Evolutionary conservation across 768 basidiomycete species (phyloP).

Genomic region (Neoboletus brunneissimus): DNA sequence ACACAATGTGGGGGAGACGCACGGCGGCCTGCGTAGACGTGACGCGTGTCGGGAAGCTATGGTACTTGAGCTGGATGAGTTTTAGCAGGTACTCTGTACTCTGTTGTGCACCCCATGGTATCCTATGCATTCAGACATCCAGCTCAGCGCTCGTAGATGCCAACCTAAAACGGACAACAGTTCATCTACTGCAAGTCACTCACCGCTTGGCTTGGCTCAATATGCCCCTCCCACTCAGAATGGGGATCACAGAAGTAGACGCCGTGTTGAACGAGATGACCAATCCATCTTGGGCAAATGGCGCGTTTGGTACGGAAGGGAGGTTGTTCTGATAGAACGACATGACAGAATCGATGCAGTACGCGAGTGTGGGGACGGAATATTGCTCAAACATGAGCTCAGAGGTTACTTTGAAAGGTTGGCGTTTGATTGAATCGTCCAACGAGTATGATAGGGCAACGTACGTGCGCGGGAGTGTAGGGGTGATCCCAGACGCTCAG

Average conservation of each 20-base stretch:
- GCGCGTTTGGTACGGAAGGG: conserved; percentile 28
- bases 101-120: conserved; percentile 92
- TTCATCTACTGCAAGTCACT: conserved; percentile 8
- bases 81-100: conserved; percentile 90
- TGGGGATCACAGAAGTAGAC: conserved; percentile 87
- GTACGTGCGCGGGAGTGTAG: conserved; percentile 82
- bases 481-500: conserved; percentile 85
- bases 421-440: not conserved
- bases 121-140: conserved; percentile 45
- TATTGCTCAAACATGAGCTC: conserved; percentile 97
- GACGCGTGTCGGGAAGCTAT: conserved; percentile 85
- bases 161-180: not conserved
- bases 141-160: not conserved
- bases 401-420: conserved; percentile 66
- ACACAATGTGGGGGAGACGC: conserved; percentile 22
- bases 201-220: conserved; percentile 87
- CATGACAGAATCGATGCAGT: conserved; percentile 87
- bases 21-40: conserved; percentile 76
- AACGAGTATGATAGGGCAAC: conserved; percentile 29
- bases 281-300: conserved; percentile 69
- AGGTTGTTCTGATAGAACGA: conserved; percentile 83
- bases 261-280: conserved; percentile 90
- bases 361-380: conserved; percentile 78
- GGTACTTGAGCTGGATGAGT: conserved; percentile 93
- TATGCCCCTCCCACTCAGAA: conserved; percentile 78